phyloP scores from a whole-genome alignment of 345 rosid species.

The Erysimum cheiranthoides region DNA sequence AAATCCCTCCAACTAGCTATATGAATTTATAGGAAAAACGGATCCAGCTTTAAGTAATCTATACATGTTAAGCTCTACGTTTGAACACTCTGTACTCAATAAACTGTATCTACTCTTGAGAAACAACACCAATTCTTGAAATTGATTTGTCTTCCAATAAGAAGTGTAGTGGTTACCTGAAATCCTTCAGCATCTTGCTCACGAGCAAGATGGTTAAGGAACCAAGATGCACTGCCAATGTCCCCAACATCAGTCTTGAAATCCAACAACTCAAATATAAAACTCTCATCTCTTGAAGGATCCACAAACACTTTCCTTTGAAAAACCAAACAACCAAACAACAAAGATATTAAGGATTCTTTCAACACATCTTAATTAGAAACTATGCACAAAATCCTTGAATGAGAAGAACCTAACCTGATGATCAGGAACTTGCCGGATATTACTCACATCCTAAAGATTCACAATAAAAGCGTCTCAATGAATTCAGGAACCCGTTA shows the following conservation, averaged over 20 bases:
- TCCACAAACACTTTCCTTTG: constrained; percentile 89
- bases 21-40: background rate
- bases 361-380: background rate
- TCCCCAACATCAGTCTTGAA: constrained; percentile 69
- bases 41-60: background rate
- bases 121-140: background rate
- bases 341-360: background rate
- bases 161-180: constrained; percentile 52
- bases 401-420: constrained; percentile 52
- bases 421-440: constrained; percentile 78
- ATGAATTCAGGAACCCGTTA: background rate
- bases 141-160: background rate
- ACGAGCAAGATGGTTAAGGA: constrained; percentile 70
- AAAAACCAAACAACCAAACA: constrained; percentile 27
- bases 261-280: constrained; percentile 79
- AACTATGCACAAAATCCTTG: background rate
- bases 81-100: background rate
- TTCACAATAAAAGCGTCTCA: background rate
- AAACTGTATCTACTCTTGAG: too few relatives aligned
- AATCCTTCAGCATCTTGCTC: constrained; percentile 78
- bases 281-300: constrained; percentile 85
- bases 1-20: background rate
- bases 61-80: background rate
- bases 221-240: constrained; percentile 72
- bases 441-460: constrained; percentile 69